phyloP scores from a whole-genome alignment of 345 rosid species.

The Ceriops decandra region DNA sequence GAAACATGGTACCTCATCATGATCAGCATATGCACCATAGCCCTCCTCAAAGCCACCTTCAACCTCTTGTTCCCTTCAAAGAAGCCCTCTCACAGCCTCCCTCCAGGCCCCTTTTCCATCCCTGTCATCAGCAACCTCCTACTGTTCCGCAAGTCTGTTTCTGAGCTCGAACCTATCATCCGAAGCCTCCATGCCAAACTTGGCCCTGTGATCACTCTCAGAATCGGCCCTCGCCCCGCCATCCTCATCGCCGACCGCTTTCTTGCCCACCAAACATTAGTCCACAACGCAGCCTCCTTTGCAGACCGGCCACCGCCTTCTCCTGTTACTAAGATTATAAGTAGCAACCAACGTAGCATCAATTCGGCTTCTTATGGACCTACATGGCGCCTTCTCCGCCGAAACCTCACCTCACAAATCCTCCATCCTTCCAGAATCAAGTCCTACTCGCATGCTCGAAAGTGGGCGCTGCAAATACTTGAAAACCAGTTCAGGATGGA shows the following conservation, averaged over 20 bases:
- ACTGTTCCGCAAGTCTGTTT: not conserved
- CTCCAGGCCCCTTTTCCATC: constrained; percentile 14
- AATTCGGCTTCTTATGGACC: constrained; percentile 9
- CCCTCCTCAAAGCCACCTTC: not conserved
- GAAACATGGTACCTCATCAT: constrained; percentile 3
- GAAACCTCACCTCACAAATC: constrained; percentile 23
- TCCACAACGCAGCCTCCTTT: constrained; percentile 16
- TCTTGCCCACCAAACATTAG: constrained; percentile 23
- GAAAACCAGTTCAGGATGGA: not conserved
- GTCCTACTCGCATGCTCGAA: constrained; percentile 13
- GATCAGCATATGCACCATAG: not conserved
- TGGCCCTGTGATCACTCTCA: constrained; percentile 17
- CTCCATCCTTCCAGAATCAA: constrained; percentile 22
- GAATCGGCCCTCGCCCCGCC: constrained; percentile 7
- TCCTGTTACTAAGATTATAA: not conserved
- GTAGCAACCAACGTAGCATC: not conserved
- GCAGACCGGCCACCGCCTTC: constrained; percentile 1
- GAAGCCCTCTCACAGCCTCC: not conserved
- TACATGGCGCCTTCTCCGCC: constrained; percentile 27
- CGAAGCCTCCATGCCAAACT: constrained; percentile 5
- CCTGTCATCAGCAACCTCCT: constrained; percentile 14
- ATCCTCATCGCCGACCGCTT: constrained; percentile 20
- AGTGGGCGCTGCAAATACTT: constrained; percentile 10
- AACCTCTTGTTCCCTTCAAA: not conserved
- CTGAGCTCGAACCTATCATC: not conserved